Evolutionary conservation across 768 basidiomycete species (phyloP), one percentile per base, ranked within the genome.

Genomic region (Suillus spraguei): DNA sequence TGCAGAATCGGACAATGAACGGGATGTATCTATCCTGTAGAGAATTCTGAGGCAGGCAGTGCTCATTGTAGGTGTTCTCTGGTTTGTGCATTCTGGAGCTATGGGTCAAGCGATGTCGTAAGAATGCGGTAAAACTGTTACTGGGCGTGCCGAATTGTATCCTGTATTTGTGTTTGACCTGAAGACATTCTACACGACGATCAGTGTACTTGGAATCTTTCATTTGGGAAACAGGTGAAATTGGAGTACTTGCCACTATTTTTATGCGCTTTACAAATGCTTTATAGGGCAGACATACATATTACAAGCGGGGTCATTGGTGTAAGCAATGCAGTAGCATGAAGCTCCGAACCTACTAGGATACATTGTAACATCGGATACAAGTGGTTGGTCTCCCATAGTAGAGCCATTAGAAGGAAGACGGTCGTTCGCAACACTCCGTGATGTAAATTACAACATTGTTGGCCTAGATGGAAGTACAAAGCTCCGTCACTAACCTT

Each of bases 391-490:
- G 52, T n/a, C 32, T 33, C 33, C 20, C 11, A 4, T 11, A 53
- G 20, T n/a, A 33, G 11, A 53, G n/a, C 52, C 32, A 6, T n/a
- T 11, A 13, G 20, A 35, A 53, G 20, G 20, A 35, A 53, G 20
- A 53, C 52, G 7, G 10, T 33, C 20, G 20, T 53, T n/a, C 20
- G 6, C 10, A 28, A 24, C 32, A n/a, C 11, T 28, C 28, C 28
- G 56, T 11, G 36, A 10, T 55, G n/a, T 9, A 22, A 6, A 39
- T 41, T 22, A 28, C 24, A 28, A 41, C n/a, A 32, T 5, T 41
- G 17, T 32, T 20, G 56, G 24, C 28, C 24, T 58, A 28, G 17
- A 41, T 38, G 39, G 56, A 58, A 58, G 39, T 58, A 58, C 56
- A 13, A 17, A 33, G 20, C 11, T 35, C 32, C 32, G 11, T 20